Percentiles rank a stretch among this genome's conserved stretches.
Conservation (phyloP, 306 rosid species). For the Gillenia trifoliata region DNA sequence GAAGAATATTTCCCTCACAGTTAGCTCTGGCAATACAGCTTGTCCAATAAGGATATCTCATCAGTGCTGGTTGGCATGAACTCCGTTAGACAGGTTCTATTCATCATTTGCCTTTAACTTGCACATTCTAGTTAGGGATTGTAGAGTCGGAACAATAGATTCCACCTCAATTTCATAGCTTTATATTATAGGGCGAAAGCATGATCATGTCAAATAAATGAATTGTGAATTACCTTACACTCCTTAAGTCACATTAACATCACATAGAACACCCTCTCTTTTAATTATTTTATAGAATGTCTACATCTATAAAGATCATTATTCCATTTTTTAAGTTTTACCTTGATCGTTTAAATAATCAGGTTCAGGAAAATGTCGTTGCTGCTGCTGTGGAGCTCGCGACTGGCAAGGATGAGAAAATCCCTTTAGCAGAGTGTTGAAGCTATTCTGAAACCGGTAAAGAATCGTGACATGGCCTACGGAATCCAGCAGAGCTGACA, state of each 20-base stretch:
- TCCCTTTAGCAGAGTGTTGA: slow-evolving; percentile 65
- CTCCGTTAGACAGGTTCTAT: slow-evolving; percentile 61
- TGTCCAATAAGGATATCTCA: slow-evolving; percentile 77
- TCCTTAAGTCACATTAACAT: background rate
- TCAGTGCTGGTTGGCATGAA: slow-evolving; percentile 92
- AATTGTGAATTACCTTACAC: too few species aligned
- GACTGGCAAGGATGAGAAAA: slow-evolving; percentile 59
- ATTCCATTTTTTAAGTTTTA: background rate
- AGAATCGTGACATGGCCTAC: slow-evolving; percentile 87
- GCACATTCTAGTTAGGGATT: background rate
- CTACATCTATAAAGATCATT: background rate
- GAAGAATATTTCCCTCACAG: slow-evolving; percentile 74
- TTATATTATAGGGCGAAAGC: background rate
- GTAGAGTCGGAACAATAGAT: background rate
- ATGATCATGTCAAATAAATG: background rate
- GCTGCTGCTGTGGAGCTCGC: slow-evolving; percentile 76
- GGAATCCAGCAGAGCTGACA: slow-evolving; percentile 69
- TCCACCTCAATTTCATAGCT: background rate
- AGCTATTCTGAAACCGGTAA: slow-evolving; percentile 68
- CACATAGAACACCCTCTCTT: background rate
- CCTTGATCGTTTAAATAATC: background rate
- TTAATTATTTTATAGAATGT: background rate
- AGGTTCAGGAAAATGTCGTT: slow-evolving; percentile 89
- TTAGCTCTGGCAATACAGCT: slow-evolving; percentile 94
- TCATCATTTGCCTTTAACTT: background rate